Base-by-base conservation (phyloP, 805 yeast species). In the Kodamaea neixiangensis region DNA sequence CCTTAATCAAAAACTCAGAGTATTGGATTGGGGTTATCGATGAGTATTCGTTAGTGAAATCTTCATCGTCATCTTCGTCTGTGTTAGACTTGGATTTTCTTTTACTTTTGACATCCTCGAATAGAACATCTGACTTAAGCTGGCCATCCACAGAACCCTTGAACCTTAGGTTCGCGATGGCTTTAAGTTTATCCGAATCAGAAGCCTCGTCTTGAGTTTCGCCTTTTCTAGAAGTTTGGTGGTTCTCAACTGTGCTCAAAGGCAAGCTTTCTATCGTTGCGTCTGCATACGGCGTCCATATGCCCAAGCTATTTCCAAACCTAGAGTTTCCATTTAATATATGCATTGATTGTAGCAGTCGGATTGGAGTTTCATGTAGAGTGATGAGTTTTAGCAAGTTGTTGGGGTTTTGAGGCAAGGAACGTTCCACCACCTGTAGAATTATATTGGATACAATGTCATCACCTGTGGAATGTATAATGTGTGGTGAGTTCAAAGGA, bases 231-330 rank as follows among this genome's bases (percentile, higher is more conserved):
- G 80, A 51, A 1, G 73, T 53, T 2, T 67, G 55, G 60, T 85
- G 89, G 1, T 62, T 57, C 7, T 66, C 67, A 0, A 70, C 62
- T 33, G 73, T 66, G 14, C 76, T 80, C 34, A 87, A 69, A 0
- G 96, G 92, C 0, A 84, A 77, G 2, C 78, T 73, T 64, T 89
- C 96, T 5, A 83, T 80, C 0, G 73, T 68, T 0, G 82, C 83
- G 56, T 83, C 82, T 0, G 96, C 93, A 63, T 87, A 89, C 0
- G 85, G 79, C 0, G 80, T 63, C 96, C 96, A 89, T 6, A 81
- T 74, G 0, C 93, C 96, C 49, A 85, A 60, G 7, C 91, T 76
- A 22, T 78, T 70, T 0, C 85, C 75, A 57, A 79, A 80, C 47
- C 92, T 68, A 0, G 91, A 82, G 18, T 76, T 77, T 2, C 92